Conservation (phyloP, 352 stramenopile species). For the Phytophthora cactorum region DNA sequence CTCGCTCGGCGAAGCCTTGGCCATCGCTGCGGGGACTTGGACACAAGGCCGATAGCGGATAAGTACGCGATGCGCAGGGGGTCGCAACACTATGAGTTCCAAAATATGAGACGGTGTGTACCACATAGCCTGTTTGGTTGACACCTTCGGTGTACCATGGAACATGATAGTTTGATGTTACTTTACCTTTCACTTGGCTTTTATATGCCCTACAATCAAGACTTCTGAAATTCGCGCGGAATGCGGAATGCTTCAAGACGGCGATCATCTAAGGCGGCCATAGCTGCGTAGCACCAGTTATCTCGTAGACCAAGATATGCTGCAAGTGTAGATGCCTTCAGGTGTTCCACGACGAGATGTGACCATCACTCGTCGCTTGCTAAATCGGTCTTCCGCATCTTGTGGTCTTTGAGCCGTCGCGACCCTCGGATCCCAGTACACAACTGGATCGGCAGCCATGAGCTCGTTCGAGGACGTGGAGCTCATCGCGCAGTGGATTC, state of each 20-base stretch:
- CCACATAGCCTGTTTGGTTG: neutral
- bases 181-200: too few relatives aligned
- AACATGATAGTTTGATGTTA: too few relatives aligned
- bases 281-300: too few relatives aligned
- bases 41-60: neutral
- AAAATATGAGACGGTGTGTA: constrained; percentile 12
- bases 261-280: too few relatives aligned
- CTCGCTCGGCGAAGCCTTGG: constrained; percentile 53
- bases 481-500: constrained; percentile 86
- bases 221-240: too few relatives aligned
- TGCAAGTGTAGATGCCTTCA: neutral
- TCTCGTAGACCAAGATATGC: too few relatives aligned
- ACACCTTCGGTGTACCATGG: too few relatives aligned
- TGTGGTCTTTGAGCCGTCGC: constrained; percentile 6
- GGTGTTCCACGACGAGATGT: neutral
- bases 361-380: neutral
- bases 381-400: constrained; percentile 4
- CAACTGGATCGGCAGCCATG: constrained; percentile 34
- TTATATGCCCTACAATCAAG: too few relatives aligned
- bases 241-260: too few relatives aligned
- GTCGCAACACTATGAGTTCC: constrained; percentile 16
- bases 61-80: constrained; percentile 11
- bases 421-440: constrained; percentile 14
- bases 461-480: constrained; percentile 89
- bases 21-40: constrained; percentile 17